These are phyloP conservation scores for Penicillium parvum DNA, from an alignment of 495 filamentous ascomycete genomes.

Conservation along the genomic window DNA sequence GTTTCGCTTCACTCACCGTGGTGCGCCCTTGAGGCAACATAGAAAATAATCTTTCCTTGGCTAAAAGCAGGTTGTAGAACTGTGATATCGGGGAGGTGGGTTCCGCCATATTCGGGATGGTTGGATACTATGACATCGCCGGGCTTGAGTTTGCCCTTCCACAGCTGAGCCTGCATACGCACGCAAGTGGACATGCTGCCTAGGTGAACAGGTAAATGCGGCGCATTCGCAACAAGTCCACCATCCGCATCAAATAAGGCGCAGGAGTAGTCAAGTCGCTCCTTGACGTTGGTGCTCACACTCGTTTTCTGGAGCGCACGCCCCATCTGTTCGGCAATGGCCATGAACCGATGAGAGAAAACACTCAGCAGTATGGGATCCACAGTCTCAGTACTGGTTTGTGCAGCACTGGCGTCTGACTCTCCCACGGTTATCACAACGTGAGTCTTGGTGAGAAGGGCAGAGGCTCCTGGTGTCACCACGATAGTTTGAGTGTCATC, in stretches of 20 bases:
- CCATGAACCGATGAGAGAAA: constrained; percentile 32
- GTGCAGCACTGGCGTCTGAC: constrained; percentile 41
- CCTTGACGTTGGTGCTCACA: constrained; percentile 42
- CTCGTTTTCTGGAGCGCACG: constrained; percentile 37
- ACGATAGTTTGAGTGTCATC: constrained; percentile 94
- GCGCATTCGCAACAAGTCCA: constrained; percentile 57
- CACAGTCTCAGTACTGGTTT: constrained; percentile 25
- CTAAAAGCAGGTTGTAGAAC: constrained; percentile 79
- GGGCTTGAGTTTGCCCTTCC: constrained; percentile 77
- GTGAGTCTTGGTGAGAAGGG: constrained; percentile 23
- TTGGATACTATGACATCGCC: constrained; percentile 95
- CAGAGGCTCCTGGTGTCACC: constrained; percentile 69
- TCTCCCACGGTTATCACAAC: constrained; percentile 29
- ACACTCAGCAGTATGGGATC: constrained; percentile 86
- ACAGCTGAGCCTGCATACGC: constrained; percentile 68
- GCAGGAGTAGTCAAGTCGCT: constrained; percentile 42
- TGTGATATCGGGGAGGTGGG: constrained; percentile 86
- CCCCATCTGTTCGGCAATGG: constrained; percentile 46
- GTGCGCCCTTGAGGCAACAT: constrained; percentile 85
- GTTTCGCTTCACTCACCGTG: constrained; percentile 59
- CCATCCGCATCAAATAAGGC: constrained; percentile 39
- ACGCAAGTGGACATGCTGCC: constrained; percentile 68
- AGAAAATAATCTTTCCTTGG: constrained; percentile 72
- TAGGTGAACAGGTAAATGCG: constrained; percentile 89
- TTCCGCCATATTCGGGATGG: constrained; percentile 88